Base-by-base conservation (phyloP, 768 basidiomycete species). In the Tylopilus plumbeoviolaceoides region DNA sequence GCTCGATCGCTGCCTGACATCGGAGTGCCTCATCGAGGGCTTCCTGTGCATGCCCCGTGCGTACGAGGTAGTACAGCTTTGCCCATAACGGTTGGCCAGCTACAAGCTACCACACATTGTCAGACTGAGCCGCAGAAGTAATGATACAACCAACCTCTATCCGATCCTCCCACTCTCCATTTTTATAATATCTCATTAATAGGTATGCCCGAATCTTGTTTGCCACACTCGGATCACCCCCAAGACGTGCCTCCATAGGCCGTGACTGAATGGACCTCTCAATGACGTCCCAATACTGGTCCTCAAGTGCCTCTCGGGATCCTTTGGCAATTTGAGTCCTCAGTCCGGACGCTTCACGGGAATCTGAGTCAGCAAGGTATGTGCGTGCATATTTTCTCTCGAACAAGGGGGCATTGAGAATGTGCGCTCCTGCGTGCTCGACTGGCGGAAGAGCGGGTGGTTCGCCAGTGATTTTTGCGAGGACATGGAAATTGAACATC, bases 61-160 rank as follows among this genome's bases (percentile, higher is more conserved):
- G 84, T 10, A 99, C 77, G 15, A 99, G 80, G 72, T 88, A 95
- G 71, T 91, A 98, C n/a, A 95, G 66, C 52, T 91, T 86, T 10
- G 95, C 95, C 93, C 94, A 99, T 12, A 98, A 60, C 1, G 94
- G 91, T 61, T 89, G 87, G 10, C 89, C 89, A 51, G 88, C 85
- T 21, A 95, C 83, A 53, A 93, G 73, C 89, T 95, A 52, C 21
- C n/a, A 58, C 20, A 14, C 25, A 30, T 59, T 14, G 33, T 64
- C 8, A 59, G 40, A 38, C 12, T 10, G 23, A 10, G 27, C 28
- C 17, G 1, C 18, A 28, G 27, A 41, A 18, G 42, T 31, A 20
- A 31, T 36, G 17, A 44, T n/a, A 15, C 21, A 9, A 66, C 80
- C 7, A 28, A 91, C 92, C 80, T 98, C 94, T 54, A 97, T 84